These are phyloP conservation scores for Fistulifera pelliculosa DNA, from an alignment of 108 stramenopile species.

Conservation along the genomic window DNA sequence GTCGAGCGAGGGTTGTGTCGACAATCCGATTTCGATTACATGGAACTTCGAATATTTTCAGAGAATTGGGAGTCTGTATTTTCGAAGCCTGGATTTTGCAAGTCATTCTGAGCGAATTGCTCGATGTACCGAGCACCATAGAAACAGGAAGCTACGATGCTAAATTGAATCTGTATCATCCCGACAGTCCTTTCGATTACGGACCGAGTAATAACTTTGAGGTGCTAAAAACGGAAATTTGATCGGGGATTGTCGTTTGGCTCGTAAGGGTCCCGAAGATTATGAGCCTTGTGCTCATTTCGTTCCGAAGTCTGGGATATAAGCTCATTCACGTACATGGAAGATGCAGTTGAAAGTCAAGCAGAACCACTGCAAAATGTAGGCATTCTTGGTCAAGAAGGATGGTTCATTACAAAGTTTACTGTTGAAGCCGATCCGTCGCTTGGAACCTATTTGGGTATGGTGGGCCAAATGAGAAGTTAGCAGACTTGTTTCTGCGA, in stretches of 20 bases:
- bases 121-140: conserved; percentile 21
- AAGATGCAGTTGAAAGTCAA: not conserved
- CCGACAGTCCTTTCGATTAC: conserved; percentile 11
- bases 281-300: conserved; percentile 27
- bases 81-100: conserved; percentile 27
- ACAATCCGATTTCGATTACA: conserved; percentile 14
- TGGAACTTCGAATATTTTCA: conserved; percentile 24
- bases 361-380: conserved; percentile 5
- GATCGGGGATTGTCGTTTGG: not conserved
- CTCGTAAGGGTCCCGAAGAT: conserved; percentile 3
- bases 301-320: conserved; percentile 14
- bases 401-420: conserved; percentile 26
- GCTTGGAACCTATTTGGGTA: conserved; percentile 24
- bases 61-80: conserved; percentile 27
- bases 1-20: conserved; percentile 13
- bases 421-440: conserved; percentile 18
- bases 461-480: conserved; percentile 19
- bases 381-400: conserved; percentile 22
- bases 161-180: conserved; percentile 16
- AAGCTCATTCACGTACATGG: conserved; percentile 1
- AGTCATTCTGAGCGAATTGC: conserved; percentile 26
- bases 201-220: not conserved
- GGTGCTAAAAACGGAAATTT: not conserved
- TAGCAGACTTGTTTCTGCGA: conserved; percentile 15
- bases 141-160: conserved; percentile 12